These are phyloP conservation scores for Chaetoceros tenuissimus DNA, from an alignment of 108 stramenopile species.

Conservation along the genomic window DNA sequence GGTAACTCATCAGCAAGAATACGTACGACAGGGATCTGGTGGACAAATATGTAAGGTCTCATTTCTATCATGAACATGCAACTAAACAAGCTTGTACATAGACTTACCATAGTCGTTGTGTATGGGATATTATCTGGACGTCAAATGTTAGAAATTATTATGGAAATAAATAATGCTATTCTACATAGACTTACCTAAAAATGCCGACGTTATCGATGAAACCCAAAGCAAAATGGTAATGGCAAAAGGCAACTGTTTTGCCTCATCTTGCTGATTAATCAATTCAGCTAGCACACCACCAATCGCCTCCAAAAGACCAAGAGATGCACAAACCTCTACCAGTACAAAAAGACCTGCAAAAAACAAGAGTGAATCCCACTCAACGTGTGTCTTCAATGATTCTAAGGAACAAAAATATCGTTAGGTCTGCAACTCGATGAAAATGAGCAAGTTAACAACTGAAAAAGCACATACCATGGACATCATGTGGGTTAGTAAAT, in stretches of 20 bases:
- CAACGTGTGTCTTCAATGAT: conserved; percentile 55
- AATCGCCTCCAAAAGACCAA: conserved; percentile 41
- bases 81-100: too few relatives aligned
- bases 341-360: conserved; percentile 58
- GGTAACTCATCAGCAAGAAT: conserved; percentile 34
- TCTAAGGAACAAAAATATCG: too few relatives aligned
- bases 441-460: too few relatives aligned
- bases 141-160: too few relatives aligned
- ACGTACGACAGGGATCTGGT: conserved; percentile 42
- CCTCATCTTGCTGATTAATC: conserved; percentile 33
- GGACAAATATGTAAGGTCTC: too few relatives aligned
- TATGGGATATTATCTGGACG: conserved; percentile 59
- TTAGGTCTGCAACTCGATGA: too few relatives aligned
- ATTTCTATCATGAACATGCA: too few relatives aligned
- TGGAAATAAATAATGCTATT: neutral
- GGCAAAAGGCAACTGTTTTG: conserved; percentile 34
- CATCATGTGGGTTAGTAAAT: conserved; percentile 56
- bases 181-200: conserved; percentile 16
- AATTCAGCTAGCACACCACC: conserved; percentile 34
- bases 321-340: conserved; percentile 53
- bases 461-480: too few relatives aligned
- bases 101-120: conserved; percentile 68
- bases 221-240: conserved; percentile 52
- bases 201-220: conserved; percentile 43
- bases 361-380: conserved; percentile 58